Conservation (phyloP, 2,329 filamentous ascomycete genomes). For the Neophaeococcomyces aloes region DNA sequence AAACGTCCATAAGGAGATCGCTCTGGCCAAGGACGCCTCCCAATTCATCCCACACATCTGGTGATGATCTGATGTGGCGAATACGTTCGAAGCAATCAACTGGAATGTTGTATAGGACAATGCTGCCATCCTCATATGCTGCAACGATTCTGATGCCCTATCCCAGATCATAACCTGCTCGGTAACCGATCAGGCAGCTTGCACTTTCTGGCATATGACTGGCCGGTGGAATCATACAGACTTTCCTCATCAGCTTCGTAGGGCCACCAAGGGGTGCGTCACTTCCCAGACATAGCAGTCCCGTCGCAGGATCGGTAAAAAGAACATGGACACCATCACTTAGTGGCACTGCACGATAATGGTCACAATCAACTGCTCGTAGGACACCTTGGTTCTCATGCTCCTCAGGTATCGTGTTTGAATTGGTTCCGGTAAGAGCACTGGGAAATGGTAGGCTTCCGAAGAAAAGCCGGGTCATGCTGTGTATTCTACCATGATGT, state of each 20-base stretch:
- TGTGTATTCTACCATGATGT: constrained; percentile 13
- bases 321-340: constrained; percentile 56
- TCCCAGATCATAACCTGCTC: constrained; percentile 45
- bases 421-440: constrained; percentile 1
- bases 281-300: constrained; percentile 49
- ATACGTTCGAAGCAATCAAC: constrained; percentile 41
- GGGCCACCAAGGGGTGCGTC: constrained; percentile 50
- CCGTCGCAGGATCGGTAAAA: constrained; percentile 51
- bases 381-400: constrained; percentile 25
- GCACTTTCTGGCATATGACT: constrained; percentile 21
- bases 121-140: constrained; percentile 39
- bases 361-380: constrained; percentile 42
- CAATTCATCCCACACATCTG: constrained; percentile 18
- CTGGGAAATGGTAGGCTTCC: constrained; percentile 18
- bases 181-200: constrained; percentile 43
- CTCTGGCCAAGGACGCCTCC: constrained; percentile 18
- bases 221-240: constrained; percentile 41
- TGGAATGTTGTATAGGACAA: constrained; percentile 54
- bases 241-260: constrained; percentile 48
- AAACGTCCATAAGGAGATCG: constrained; percentile 18
- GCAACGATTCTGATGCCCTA: constrained; percentile 51
- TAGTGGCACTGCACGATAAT: constrained; percentile 53
- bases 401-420: constrained; percentile 7
- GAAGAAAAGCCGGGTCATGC: constrained; percentile 20
- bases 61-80: constrained; percentile 7